Conservation (phyloP, 768 basidiomycete species). For the Boletus subcaerulescens region DNA sequence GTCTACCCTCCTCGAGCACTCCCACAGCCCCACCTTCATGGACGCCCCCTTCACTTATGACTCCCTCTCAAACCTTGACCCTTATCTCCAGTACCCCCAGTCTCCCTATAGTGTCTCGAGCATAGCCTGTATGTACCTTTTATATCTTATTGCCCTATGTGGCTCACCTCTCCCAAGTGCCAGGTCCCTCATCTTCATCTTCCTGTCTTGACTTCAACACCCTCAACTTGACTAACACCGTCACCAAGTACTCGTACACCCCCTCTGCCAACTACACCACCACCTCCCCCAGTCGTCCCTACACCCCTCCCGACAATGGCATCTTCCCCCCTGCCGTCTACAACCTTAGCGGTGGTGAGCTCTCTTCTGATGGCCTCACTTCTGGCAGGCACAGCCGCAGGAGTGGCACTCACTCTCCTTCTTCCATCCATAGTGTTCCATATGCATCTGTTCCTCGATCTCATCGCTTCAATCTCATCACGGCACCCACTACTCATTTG, state of each 20-base stretch:
- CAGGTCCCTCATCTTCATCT: slow-evolving; percentile 47
- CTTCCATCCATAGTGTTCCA: slow-evolving; percentile 45
- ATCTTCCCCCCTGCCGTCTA: slow-evolving; percentile 74
- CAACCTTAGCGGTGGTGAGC: slow-evolving; percentile 64
- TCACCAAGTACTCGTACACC: slow-evolving; percentile 58
- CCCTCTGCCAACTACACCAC: slow-evolving; percentile 54
- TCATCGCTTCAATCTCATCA: slow-evolving; percentile 76
- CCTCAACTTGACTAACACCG: slow-evolving; percentile 53
- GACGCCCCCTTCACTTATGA: slow-evolving; percentile 48
- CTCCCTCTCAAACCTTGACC: slow-evolving; percentile 42
- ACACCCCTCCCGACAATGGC: slow-evolving; percentile 61
- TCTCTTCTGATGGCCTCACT: slow-evolving; percentile 67
- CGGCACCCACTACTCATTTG: slow-evolving; percentile 47
- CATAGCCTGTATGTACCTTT: slow-evolving; percentile 54
- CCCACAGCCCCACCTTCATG: slow-evolving; percentile 49
- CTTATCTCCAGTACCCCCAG: slow-evolving; percentile 70
- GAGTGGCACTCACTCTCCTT: slow-evolving; percentile 56
- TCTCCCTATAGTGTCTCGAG: slow-evolving; percentile 58
- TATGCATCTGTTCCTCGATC: slow-evolving; percentile 68
- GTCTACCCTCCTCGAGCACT: slow-evolving; percentile 48
- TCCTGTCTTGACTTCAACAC: slow-evolving; percentile 63
- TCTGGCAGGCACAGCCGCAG: slow-evolving; percentile 69
- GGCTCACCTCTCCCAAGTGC: slow-evolving; percentile 38
- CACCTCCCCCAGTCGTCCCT: slow-evolving; percentile 54
- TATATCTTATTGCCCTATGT: background rate